Conservation (phyloP, 805 yeast species). For the Saturnispora ahearnii region DNA sequence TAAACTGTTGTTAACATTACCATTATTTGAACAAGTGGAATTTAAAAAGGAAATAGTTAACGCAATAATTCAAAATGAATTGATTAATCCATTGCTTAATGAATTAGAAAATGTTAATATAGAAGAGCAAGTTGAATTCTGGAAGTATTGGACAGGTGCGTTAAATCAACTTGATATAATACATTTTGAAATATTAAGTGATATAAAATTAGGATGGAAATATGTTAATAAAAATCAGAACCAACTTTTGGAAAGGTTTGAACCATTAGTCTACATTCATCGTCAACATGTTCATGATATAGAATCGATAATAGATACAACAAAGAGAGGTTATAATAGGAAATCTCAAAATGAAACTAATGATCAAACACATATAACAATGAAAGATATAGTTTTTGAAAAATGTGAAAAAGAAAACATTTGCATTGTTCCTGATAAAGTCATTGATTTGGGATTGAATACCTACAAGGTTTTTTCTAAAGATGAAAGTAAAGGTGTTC, state of each 20-base stretch:
- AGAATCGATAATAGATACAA: background rate
- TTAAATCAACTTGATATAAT: background rate
- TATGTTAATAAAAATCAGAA: background rate
- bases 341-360: background rate
- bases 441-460: background rate
- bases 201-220: conserved; percentile 3
- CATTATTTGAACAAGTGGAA: background rate
- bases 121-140: background rate
- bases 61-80: conserved; percentile 1
- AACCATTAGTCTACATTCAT: background rate
- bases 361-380: conserved; percentile 28
- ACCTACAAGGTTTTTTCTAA: background rate
- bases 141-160: conserved; percentile 2
- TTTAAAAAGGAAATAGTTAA: background rate
- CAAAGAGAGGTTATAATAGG: too few species aligned
- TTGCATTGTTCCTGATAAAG: conserved; percentile 28
- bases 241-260: background rate
- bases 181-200: background rate
- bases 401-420: conserved; percentile 46
- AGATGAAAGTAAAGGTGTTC: background rate
- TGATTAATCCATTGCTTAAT: background rate
- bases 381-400: conserved; percentile 57
- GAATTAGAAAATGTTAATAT: background rate
- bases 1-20: background rate
- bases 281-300: background rate